A percentile compares a stretch with the other conserved stretches of the same genome.
Evolutionary conservation across 495 filamentous ascomycete genomes (phyloP).

Genomic region (Aspergillus hancockii): DNA sequence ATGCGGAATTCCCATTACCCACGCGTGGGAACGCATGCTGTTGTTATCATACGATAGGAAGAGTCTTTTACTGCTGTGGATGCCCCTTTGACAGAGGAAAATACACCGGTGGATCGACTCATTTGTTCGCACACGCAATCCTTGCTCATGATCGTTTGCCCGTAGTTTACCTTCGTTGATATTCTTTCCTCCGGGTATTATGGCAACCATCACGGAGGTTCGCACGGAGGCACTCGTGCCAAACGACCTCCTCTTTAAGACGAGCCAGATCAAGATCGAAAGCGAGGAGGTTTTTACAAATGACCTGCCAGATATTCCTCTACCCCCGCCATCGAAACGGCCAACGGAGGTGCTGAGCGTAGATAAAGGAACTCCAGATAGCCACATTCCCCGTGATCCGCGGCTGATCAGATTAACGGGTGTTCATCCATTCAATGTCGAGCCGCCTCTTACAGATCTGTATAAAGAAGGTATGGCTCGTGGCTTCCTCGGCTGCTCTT

Average conservation of each 20-base stretch:
- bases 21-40: not conserved
- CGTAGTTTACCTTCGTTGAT: not conserved
- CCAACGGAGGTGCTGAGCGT: conserved; percentile 67
- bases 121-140: not conserved
- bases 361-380: conserved; percentile 83
- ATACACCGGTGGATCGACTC: not conserved
- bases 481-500: not conserved
- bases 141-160: not conserved
- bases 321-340: conserved; percentile 68
- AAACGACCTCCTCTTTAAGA: conserved; percentile 25
- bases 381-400: conserved; percentile 83
- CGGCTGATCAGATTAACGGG: conserved; percentile 87
- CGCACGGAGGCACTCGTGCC: conserved; percentile 22
- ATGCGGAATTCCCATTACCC: not conserved
- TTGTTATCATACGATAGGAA: not conserved
- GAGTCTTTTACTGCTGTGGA: not conserved
- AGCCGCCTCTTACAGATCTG: conserved; percentile 78
- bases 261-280: conserved; percentile 30
- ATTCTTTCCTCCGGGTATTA: conserved; percentile 10
- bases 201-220: conserved; percentile 33
- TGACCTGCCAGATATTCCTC: conserved; percentile 52
- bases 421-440: conserved; percentile 92
- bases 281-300: conserved; percentile 29
- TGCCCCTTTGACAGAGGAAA: not conserved
- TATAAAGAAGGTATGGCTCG: conserved; percentile 68